These are phyloP conservation scores for Kodamaea sp. DNA, from an alignment of 1,139 yeast genomes.

Conservation along the genomic window DNA sequence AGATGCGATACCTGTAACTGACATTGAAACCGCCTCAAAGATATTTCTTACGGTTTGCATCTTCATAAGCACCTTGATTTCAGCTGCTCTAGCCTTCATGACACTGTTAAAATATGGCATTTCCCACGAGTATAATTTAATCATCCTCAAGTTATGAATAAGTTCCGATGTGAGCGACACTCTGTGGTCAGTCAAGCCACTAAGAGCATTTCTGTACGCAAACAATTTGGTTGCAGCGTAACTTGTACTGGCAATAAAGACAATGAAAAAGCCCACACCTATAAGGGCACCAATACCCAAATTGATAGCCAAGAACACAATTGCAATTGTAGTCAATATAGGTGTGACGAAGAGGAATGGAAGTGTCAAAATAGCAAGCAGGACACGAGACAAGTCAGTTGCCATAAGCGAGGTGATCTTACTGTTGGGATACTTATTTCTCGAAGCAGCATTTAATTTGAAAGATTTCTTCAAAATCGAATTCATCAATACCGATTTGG, in stretches of 20 bases:
- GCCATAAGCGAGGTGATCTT: conserved; percentile 24
- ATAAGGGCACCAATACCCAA: conserved; percentile 25
- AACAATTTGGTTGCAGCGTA: conserved; percentile 14
- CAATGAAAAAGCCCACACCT: conserved; percentile 32
- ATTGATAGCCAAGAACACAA: conserved; percentile 40
- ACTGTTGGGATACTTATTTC: conserved; percentile 16
- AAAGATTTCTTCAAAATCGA: conserved; percentile 21
- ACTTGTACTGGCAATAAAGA: conserved; percentile 17
- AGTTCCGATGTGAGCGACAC: conserved; percentile 19
- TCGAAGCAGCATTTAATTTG: conserved; percentile 15
- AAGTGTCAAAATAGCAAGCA: conserved; percentile 18
- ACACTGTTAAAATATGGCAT: conserved; percentile 14
- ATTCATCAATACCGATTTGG: conserved; percentile 20
- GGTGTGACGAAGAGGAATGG: conserved; percentile 16
- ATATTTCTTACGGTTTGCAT: conserved; percentile 58
- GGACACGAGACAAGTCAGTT: conserved; percentile 24
- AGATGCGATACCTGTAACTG: conserved; percentile 65
- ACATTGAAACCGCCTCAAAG: conserved; percentile 53
- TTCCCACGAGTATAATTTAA: conserved; percentile 23
- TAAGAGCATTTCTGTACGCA: conserved; percentile 12
- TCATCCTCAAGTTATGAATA: conserved; percentile 19
- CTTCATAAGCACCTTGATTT: conserved; percentile 46
- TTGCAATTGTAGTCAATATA: conserved; percentile 45
- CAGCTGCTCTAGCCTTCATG: conserved; percentile 39
- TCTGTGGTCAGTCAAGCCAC: conserved; percentile 16